A percentile compares a stretch with the other conserved stretches of the same genome.
Evolutionary conservation across 352 stramenopile species (phyloP).

Genomic region (Phytophthora capsici): DNA sequence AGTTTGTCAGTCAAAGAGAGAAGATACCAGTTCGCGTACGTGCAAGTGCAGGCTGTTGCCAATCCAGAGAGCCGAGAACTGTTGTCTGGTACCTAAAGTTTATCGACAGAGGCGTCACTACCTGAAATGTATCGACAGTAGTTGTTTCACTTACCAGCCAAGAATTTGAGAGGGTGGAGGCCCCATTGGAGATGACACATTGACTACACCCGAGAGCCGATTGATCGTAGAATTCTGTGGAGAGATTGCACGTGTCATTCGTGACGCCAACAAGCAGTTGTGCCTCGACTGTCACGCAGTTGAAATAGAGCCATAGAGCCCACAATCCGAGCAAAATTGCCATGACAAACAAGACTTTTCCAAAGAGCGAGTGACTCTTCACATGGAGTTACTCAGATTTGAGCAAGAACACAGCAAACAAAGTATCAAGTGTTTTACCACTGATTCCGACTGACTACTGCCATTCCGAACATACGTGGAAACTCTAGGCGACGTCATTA

Average conservation of each 20-base stretch:
- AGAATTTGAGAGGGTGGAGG: conserved; percentile 35
- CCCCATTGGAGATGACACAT: conserved; percentile 47
- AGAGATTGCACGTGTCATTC: conserved; percentile 35
- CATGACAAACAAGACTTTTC: conserved; percentile 13
- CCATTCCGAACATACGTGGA: too few relatives aligned
- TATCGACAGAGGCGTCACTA: background rate
- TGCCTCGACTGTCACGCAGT: conserved; percentile 5
- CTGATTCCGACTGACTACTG: too few relatives aligned
- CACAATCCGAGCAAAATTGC: conserved; percentile 1
- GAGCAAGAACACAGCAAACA: too few relatives aligned
- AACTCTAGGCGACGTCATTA: too few relatives aligned
- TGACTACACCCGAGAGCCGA: conserved; percentile 59
- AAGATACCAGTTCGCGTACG: conserved; percentile 28
- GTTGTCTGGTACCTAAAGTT: conserved; percentile 42
- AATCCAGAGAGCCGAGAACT: conserved; percentile 33
- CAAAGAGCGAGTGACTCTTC: conserved; percentile 43
- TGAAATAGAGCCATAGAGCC: conserved; percentile 4
- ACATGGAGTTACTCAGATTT: conserved; percentile 22
- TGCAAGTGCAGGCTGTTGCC: conserved; percentile 49
- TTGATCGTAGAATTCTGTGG: conserved; percentile 65
- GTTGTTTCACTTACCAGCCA: conserved; percentile 39
- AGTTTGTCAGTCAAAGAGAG: conserved; percentile 1
- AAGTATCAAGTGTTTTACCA: too few relatives aligned
- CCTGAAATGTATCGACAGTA: background rate
- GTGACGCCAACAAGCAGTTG: conserved; percentile 18